Evolutionary conservation across 495 filamentous ascomycete genomes (phyloP).

Genomic region (Daldinia concentrica): DNA sequence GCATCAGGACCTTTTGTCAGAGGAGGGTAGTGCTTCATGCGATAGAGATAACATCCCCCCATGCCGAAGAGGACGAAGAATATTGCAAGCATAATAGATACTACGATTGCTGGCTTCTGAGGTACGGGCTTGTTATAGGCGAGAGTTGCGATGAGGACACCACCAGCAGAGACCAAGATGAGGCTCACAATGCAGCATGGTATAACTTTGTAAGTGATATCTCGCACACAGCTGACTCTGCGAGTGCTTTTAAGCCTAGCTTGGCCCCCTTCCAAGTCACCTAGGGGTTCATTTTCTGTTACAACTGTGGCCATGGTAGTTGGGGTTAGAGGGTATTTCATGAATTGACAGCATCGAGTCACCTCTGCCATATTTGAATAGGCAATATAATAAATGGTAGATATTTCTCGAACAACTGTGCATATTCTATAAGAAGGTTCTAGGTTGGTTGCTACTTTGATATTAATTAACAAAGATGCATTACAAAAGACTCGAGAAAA

Average conservation of each 20-base stretch:
- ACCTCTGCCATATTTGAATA: slow-evolving; percentile 29
- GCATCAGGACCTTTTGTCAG: slow-evolving; percentile 8
- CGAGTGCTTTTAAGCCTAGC: neutral
- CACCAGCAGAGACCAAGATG: slow-evolving; percentile 31
- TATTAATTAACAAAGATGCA: slow-evolving; percentile 16
- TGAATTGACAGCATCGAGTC: slow-evolving; percentile 1
- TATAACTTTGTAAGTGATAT: slow-evolving; percentile 39
- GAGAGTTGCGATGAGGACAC: slow-evolving; percentile 29
- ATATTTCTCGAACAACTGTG: slow-evolving; percentile 29
- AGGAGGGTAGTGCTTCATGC: slow-evolving; percentile 25
- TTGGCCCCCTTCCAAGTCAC: slow-evolving; percentile 33
- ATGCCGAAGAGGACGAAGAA: slow-evolving; percentile 31
- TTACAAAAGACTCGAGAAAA: slow-evolving; percentile 4
- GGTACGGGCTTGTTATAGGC: slow-evolving; percentile 25
- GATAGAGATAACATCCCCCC: slow-evolving; percentile 24
- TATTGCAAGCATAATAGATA: slow-evolving; percentile 27
- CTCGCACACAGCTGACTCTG: slow-evolving; percentile 19
- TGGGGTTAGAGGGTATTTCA: neutral
- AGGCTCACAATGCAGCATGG: slow-evolving; percentile 30
- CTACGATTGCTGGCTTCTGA: slow-evolving; percentile 25
- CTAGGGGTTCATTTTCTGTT: slow-evolving; percentile 2
- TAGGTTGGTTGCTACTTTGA: slow-evolving; percentile 8
- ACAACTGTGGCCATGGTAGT: slow-evolving; percentile 34
- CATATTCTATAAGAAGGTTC: slow-evolving; percentile 34
- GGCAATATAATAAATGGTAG: slow-evolving; percentile 1